A percentile compares a stretch with the other conserved stretches of the same genome.
phyloP scores from a whole-genome alignment of 768 basidiomycete species.

The Tubosaeta sp. region DNA sequence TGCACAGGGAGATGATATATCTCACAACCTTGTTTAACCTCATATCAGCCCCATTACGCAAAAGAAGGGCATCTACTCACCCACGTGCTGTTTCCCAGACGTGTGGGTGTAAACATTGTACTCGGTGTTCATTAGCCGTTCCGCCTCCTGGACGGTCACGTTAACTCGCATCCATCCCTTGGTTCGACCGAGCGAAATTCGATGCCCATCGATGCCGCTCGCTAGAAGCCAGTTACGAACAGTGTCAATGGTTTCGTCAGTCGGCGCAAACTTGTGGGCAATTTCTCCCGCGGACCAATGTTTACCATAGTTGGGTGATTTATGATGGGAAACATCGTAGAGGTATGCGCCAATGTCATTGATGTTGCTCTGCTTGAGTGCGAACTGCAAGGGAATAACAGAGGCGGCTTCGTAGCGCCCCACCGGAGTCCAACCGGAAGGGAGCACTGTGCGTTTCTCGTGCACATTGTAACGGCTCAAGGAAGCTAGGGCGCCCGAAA shows the following conservation, averaged over 20 bases:
- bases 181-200: conserved; percentile 13
- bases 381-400: conserved; percentile 26
- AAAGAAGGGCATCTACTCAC: conserved; percentile 6
- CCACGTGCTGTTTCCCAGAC: conserved; percentile 21
- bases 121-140: conserved; percentile 29
- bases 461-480: conserved; percentile 30
- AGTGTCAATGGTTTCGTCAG: conserved; percentile 17
- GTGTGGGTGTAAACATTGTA: conserved; percentile 30
- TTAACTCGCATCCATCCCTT: conserved; percentile 27
- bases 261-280: conserved; percentile 22
- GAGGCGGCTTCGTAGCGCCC: conserved; percentile 33
- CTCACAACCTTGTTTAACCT: conserved; percentile 23
- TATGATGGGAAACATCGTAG: conserved; percentile 32
- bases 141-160: conserved; percentile 30
- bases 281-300: conserved; percentile 29
- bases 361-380: conserved; percentile 30
- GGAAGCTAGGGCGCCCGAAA: conserved; percentile 13
- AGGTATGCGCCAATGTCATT: conserved; percentile 23
- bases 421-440: conserved; percentile 34
- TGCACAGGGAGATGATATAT: conserved; percentile 31
- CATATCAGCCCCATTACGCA: background rate
- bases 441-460: conserved; percentile 36
- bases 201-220: conserved; percentile 20
- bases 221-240: conserved; percentile 27
- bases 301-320: conserved; percentile 25